A percentile compares a stretch with the other conserved stretches of the same genome.
These are phyloP conservation scores for Tagetes patula DNA, from an alignment of 129 eudicot species.

Conservation along the genomic window DNA sequence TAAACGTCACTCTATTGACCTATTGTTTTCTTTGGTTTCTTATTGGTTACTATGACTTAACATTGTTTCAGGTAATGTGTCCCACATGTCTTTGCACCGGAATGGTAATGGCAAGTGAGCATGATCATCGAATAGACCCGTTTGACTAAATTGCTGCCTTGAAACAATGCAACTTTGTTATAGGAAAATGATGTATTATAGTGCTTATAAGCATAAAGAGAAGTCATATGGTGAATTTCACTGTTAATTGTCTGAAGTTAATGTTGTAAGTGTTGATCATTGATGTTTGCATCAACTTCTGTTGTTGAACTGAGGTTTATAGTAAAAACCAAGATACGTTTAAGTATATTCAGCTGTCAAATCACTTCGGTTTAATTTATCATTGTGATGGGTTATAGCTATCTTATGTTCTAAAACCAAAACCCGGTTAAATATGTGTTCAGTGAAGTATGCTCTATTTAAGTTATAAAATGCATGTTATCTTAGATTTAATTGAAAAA, in stretches of 20 bases:
- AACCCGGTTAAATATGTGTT: no score
- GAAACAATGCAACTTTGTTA: neutral
- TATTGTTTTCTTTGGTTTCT: neutral
- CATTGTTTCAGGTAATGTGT: slow-evolving; percentile 76
- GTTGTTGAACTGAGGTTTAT: neutral
- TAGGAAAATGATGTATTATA: slow-evolving; percentile 7
- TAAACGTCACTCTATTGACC: neutral
- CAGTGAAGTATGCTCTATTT: no score
- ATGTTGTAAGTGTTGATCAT: slow-evolving; percentile 4
- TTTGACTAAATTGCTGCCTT: slow-evolving; percentile 43
- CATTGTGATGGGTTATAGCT: no score
- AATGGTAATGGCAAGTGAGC: slow-evolving; percentile 98
- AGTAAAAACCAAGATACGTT: neutral
- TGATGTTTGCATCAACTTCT: neutral
- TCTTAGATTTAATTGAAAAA: no score
- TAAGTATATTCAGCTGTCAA: neutral
- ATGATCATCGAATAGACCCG: slow-evolving; percentile 86
- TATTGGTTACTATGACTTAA: neutral
- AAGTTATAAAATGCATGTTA: no score
- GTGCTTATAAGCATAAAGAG: slow-evolving; percentile 13
- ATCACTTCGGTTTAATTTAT: no score
- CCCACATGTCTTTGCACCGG: slow-evolving; percentile 99
- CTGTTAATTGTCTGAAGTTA: neutral
- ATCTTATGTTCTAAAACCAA: no score
- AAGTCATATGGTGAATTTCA: slow-evolving; percentile 6